Conservation (phyloP, 257 asterid species). For the Dorcoceras hygrometricum region DNA sequence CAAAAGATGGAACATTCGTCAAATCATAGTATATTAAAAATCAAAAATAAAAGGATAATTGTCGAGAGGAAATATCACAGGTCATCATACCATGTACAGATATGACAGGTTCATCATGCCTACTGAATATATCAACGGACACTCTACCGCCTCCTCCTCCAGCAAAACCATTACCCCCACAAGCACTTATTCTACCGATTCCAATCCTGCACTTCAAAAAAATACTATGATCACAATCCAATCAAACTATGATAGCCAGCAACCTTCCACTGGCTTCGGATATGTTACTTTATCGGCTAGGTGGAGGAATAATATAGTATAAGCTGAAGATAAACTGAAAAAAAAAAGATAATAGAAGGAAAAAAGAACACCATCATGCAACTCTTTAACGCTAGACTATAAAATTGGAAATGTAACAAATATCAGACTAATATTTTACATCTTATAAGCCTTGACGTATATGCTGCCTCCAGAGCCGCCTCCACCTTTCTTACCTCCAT, state of each 20-base stretch:
- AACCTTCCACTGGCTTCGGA: conserved; percentile 9
- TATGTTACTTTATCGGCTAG: background rate
- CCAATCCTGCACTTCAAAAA: conserved; percentile 79
- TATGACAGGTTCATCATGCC: conserved; percentile 86
- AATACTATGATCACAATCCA: conserved; percentile 27
- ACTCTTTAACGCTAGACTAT: background rate
- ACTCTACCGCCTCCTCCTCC: conserved; percentile 99
- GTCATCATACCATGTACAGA: conserved; percentile 63
- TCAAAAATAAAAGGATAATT: background rate
- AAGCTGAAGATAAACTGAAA: conserved; percentile 6
- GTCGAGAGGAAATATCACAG: conserved; percentile 5
- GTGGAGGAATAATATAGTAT: background rate
- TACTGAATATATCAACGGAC: conserved; percentile 86
- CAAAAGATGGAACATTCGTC: background rate
- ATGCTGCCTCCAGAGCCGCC: conserved; percentile 99
- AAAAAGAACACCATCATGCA: background rate
- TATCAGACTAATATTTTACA: conserved; percentile 38
- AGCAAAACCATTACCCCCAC: conserved; percentile 92
- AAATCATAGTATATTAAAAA: background rate
- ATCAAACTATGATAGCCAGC: conserved; percentile 7
- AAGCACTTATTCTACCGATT: conserved; percentile 77
- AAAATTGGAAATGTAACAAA: background rate
- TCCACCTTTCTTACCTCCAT: conserved; percentile 85
- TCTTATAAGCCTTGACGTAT: conserved; percentile 68
- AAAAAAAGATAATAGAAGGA: background rate